Base-by-base conservation (phyloP, 768 basidiomycete species). In the Ramaria sp. region DNA sequence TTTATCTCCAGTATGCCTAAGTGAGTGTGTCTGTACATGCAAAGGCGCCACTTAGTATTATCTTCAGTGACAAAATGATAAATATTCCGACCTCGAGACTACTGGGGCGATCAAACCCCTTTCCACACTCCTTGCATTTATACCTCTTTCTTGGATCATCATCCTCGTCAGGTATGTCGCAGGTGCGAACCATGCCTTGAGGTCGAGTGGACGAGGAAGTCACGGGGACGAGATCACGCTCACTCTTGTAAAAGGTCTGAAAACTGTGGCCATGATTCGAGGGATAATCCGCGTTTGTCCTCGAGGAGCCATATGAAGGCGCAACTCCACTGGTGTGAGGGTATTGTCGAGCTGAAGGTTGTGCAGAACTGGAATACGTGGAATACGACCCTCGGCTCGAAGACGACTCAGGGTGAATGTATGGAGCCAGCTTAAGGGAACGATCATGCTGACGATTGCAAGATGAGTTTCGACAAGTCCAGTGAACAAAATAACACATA, bases 91-190 rank as follows among this genome's bases (percentile, higher is more conserved):
- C 53, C n/a, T 45, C 41, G 8, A 55, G 39, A 20, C 28, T 43
- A n/a, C 43, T 45, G 25, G 42, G 53, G n/a, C 53, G 53, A 45
- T 55, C 53, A 36, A 55, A 55, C 5, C 34, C n/a, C 44, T 55
- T 55, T 13, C 16, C 22, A 36, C 53, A 55, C 34, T 55, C 27
- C 13, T 43, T 22, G 47, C 53, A 55, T 28, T 37, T 39, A 34
- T 45, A 27, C 34, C 24, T 45, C 39, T 55, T 55, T 27, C 28
- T 44, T 18, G 53, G 53, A 48, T 55, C 53, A 3, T 25, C 25
- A 25, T 37, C 15, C 15, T 44, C 32, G 30, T 52, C 51, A 6
- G 53, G 44, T 18, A 47, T 30, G 24, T 50, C 30, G 18, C 18
- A n/a, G 13, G 12, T 15, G 20, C 27, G 43, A 28, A 55, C 16